A percentile compares a stretch with the other conserved stretches of the same genome.
These are phyloP conservation scores for Cryptomeria japonica DNA, from an alignment of 75 land plant genomes.

Conservation along the genomic window DNA sequence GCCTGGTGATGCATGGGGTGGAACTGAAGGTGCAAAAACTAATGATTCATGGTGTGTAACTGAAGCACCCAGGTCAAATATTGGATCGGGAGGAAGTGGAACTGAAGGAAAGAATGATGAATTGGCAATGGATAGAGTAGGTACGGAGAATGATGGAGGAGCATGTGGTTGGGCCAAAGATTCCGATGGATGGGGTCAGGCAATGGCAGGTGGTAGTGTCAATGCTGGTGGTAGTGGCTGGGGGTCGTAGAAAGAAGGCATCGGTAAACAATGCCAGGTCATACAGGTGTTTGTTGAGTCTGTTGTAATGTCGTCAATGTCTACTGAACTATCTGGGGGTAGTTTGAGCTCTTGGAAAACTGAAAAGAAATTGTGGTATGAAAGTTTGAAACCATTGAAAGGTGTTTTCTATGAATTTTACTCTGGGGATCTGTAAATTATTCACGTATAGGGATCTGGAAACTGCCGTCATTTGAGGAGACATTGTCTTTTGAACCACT, in stretches of 20 bases:
- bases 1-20: background rate
- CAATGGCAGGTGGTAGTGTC: background rate
- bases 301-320: background rate
- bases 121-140: background rate
- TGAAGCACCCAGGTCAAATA: background rate
- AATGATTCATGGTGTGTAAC: background rate
- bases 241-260: background rate
- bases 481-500: background rate
- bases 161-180: background rate
- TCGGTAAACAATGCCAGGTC: background rate
- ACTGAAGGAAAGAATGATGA: background rate
- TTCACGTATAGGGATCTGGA: background rate
- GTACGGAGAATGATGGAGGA: background rate
- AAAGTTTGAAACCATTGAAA: background rate
- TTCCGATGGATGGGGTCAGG: background rate
- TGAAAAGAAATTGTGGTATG: background rate
- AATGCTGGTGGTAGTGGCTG: background rate
- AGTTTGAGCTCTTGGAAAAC: background rate
- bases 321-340: background rate
- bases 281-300: background rate
- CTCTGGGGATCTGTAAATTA: background rate
- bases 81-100: background rate
- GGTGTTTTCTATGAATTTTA: background rate
- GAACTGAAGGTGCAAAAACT: background rate
- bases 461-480: background rate